Evolutionary conservation across 352 stramenopile genomes (phyloP), one percentile per base, ranked within the genome.

Genomic region (Pythium grandisporangium): DNA sequence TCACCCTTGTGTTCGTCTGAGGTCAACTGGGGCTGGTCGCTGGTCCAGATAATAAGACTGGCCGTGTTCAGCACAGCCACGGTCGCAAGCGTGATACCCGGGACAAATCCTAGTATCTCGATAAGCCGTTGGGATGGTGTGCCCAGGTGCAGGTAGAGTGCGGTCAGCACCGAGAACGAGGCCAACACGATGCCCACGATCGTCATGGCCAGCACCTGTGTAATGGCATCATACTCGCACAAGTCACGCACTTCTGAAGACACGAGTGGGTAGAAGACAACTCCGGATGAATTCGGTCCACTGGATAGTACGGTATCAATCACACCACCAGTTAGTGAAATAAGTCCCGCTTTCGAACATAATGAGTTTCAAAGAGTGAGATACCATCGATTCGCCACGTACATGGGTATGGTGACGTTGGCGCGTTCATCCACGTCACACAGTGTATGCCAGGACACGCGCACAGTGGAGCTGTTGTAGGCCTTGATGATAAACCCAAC

Each of bases 1-100:
- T 90, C 73, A 24, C 77, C 72, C 36, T 87, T 83, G 53, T 87
- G 57, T n/a, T n/a, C n/a, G n/a, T n/a, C n/a, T n/a, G n/a, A n/a
- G n/a, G n/a, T n/a, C 32, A 80, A 80, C 23, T 52, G 42, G 11
- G 63, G 49, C 40, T 67, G 75, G 49, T 66, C 58, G 19, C 46
- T 42, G 44, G 85, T 69, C 77, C 74, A 87, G n/a, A 87, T 11
- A 6, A 69, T 37, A 24, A 87, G 54, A 25, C 55, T 56, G 4
- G 60, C 33, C 5, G 61, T 74, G 20, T 57, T 51, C 16, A 87
- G 39, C 11, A 84, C 58, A 12, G 52, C 73, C 21, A 66, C 60
- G 21, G 37, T 26, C 22, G 86, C 61, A 14, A 90, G 65, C 47
- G 61, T 52, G 48, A 75, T 53, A 1, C 66, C 59, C 0, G 77